Percentiles rank a stretch among this genome's conserved stretches.
Evolutionary conservation across 1,284 basidiomycete genomes (phyloP).

Genomic region (Trichosporon sp.): DNA sequence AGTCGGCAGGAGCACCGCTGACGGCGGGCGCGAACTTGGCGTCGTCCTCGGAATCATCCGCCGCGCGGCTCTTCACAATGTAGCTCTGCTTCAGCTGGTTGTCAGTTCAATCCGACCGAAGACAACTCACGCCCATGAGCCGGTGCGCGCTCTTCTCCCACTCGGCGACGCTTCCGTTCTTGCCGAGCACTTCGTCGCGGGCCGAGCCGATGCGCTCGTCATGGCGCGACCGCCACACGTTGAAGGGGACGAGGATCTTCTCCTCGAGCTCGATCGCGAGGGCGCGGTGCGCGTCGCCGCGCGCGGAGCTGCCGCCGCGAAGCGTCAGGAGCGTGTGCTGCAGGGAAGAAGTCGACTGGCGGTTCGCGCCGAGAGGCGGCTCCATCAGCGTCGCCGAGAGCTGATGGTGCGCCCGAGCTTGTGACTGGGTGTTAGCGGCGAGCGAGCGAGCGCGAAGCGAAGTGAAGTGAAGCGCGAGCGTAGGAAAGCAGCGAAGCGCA

Average conservation of each 20-base stretch:
- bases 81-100: slow-evolving; percentile 67
- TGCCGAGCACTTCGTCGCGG: slow-evolving; percentile 59
- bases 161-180: slow-evolving; percentile 64
- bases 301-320: slow-evolving; percentile 41
- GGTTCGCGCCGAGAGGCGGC: slow-evolving; percentile 26
- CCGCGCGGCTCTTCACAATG: slow-evolving; percentile 71
- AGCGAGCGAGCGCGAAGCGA: too few species aligned
- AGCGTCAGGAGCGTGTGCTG: slow-evolving; percentile 50
- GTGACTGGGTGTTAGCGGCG: slow-evolving; percentile 54
- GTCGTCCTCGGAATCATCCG: slow-evolving; percentile 87
- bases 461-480: background rate
- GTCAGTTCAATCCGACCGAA: slow-evolving; percentile 21
- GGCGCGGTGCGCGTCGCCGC: slow-evolving; percentile 48
- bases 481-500: too few species aligned
- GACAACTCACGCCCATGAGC: slow-evolving; percentile 50
- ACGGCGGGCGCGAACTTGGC: slow-evolving; percentile 74
- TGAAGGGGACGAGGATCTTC: slow-evolving; percentile 46
- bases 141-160: slow-evolving; percentile 64
- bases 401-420: slow-evolving; percentile 59
- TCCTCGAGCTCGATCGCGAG: slow-evolving; percentile 51
- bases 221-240: slow-evolving; percentile 51
- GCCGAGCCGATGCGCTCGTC: slow-evolving; percentile 45
- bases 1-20: slow-evolving; percentile 60
- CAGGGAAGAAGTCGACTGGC: slow-evolving; percentile 42
- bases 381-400: slow-evolving; percentile 59